Conservation (phyloP, 768 basidiomycete genomes). For the Mycena belliarum region DNA sequence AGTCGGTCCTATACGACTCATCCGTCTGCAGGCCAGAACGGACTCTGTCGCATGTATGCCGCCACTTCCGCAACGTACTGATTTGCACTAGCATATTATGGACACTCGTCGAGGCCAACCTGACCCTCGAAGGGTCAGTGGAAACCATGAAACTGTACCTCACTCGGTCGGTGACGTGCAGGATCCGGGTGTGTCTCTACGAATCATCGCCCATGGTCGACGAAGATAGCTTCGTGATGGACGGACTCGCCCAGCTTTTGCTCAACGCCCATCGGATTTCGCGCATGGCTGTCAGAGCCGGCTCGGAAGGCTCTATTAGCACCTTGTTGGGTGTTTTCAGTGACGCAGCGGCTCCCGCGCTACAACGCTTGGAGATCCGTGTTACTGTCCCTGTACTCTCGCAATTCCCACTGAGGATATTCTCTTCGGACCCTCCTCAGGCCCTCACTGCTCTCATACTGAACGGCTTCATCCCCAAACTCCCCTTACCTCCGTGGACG, state of each 20-base stretch:
- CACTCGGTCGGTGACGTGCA: not conserved
- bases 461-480: not conserved
- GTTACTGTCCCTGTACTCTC: too few species aligned
- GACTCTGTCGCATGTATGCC: not conserved
- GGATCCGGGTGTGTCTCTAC: not conserved
- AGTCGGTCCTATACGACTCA: too few species aligned
- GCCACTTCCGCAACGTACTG: not conserved
- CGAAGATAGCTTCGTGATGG: not conserved
- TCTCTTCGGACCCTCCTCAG: not conserved
- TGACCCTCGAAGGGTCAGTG: not conserved
- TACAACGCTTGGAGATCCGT: not conserved
- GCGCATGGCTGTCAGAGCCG: not conserved
- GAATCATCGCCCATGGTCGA: not conserved
- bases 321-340: not conserved
- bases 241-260: not conserved
- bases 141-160: not conserved
- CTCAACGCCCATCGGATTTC: not conserved
- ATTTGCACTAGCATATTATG: not conserved
- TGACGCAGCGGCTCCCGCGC: not conserved
- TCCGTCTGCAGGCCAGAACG: not conserved
- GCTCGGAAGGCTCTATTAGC: not conserved
- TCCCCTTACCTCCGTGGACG: not conserved
- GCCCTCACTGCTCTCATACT: not conserved
- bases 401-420: too few species aligned
- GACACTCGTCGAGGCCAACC: not conserved